Evolutionary conservation across 345 rosid genomes (phyloP).

Genomic region (Eucalyptus erythrocorys): DNA sequence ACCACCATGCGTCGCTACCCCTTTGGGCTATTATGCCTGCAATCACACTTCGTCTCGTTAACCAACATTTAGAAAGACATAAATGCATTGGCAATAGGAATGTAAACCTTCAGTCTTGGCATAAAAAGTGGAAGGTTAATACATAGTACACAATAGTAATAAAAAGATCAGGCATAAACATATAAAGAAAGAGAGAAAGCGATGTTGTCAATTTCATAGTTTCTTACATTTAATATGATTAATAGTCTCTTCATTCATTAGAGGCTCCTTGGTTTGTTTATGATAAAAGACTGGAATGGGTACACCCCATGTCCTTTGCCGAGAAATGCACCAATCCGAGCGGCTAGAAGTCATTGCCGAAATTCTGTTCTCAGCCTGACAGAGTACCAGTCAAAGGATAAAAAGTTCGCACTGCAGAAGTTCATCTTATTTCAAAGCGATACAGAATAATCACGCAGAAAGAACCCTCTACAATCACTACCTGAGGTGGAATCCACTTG

Average conservation of each 20-base stretch:
- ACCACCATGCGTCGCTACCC: constrained; percentile 98
- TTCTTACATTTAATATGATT: constrained; percentile 74
- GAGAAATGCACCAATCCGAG: constrained; percentile 95
- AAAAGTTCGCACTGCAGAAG: background rate
- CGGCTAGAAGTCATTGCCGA: constrained; percentile 88
- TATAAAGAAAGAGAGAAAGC: background rate
- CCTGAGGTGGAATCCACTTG: constrained; percentile 95
- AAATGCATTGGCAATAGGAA: background rate
- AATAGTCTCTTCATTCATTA: constrained; percentile 78
- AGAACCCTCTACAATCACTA: constrained; percentile 10
- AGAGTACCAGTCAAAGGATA: background rate
- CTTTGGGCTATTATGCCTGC: constrained; percentile 67
- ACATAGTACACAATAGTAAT: background rate
- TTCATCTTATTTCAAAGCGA: background rate
- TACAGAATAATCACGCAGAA: background rate
- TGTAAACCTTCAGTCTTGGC: background rate
- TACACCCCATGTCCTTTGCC: constrained; percentile 97
- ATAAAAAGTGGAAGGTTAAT: background rate
- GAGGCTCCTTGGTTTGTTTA: constrained; percentile 68
- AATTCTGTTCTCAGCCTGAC: constrained; percentile 81
- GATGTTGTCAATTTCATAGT: background rate
- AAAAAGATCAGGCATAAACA: background rate
- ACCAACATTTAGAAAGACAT: background rate
- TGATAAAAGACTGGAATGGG: constrained; percentile 94
- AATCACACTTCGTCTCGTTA: background rate